Conservation (phyloP, 2,329 filamentous ascomycete genomes). For the Ascochyta rabiei region DNA sequence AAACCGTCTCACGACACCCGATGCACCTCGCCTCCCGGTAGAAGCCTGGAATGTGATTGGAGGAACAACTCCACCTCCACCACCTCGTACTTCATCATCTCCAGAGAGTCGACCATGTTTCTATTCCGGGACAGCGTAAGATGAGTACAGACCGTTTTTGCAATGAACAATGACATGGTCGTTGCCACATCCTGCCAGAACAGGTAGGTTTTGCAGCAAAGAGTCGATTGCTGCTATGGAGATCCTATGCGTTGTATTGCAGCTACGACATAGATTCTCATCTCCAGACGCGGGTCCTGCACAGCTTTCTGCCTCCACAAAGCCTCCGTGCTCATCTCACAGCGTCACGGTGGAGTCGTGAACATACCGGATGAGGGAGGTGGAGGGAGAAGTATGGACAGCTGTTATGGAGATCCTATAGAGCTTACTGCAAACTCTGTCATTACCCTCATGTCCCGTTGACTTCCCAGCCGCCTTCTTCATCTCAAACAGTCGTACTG, state of each 20-base stretch:
- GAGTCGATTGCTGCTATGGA: conserved; percentile 11
- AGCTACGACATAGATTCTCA: conserved; percentile 2
- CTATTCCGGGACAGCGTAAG: conserved; percentile 12
- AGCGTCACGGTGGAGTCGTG: background rate
- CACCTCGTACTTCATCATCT: conserved; percentile 14
- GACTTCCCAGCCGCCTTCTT: background rate
- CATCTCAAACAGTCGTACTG: background rate
- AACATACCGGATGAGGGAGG: conserved; percentile 12
- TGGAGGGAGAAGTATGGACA: background rate
- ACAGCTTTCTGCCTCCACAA: conserved; percentile 5
- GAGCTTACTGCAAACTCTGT: conserved; percentile 2
- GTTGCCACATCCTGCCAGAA: conserved; percentile 5
- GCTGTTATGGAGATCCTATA: conserved; percentile 16
- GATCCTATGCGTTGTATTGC: conserved; percentile 14
- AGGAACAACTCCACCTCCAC: conserved; percentile 11
- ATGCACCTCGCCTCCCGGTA: conserved; percentile 10
- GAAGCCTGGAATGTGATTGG: conserved; percentile 5
- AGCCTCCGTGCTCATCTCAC: conserved; percentile 10
- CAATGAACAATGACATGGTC: conserved; percentile 6
- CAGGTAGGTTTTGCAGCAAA: conserved; percentile 5
- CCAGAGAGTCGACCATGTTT: conserved; percentile 7
- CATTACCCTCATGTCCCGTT: background rate
- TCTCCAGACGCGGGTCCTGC: background rate
- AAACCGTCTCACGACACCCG: conserved; percentile 18
- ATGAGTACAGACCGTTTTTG: conserved; percentile 15